Percentiles rank a stretch among this genome's conserved stretches.
Conservation (phyloP, 1,284 basidiomycete genomes). For the Acaromyces ingoldii region DNA sequence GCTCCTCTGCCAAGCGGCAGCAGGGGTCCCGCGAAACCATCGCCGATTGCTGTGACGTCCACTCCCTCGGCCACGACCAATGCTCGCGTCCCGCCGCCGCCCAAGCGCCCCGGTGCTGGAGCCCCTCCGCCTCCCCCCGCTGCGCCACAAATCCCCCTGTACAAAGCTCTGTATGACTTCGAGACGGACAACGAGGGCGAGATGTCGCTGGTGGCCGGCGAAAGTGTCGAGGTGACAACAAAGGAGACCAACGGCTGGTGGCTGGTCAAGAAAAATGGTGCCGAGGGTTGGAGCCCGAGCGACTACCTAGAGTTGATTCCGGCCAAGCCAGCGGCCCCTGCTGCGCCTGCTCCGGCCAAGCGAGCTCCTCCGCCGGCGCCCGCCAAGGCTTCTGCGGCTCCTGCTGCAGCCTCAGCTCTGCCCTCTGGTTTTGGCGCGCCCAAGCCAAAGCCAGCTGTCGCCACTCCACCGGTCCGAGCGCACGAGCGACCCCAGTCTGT, state of each 20-base stretch:
- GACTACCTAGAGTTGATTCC: constrained; percentile 68
- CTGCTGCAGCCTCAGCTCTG: constrained; percentile 67
- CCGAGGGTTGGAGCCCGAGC: constrained; percentile 93
- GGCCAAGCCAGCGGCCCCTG: constrained; percentile 53
- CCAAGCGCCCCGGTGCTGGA: constrained; percentile 46
- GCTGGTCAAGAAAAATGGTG: constrained; percentile 78
- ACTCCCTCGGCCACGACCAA: constrained; percentile 27
- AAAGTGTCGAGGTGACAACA: constrained; percentile 82
- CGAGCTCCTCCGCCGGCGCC: constrained; percentile 52
- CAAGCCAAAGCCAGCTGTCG: constrained; percentile 54
- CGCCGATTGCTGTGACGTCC: too few species aligned
- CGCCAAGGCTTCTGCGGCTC: constrained; percentile 63
- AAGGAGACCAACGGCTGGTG: constrained; percentile 71
- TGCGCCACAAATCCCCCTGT: constrained; percentile 68
- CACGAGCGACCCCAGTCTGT: constrained; percentile 27
- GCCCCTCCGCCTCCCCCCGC: constrained; percentile 53
- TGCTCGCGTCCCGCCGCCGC: constrained; percentile 31
- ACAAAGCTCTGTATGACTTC: constrained; percentile 67
- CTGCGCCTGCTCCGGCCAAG: constrained; percentile 28
- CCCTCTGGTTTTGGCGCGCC: constrained; percentile 48
- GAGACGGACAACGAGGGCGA: constrained; percentile 79
- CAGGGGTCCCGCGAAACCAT: constrained; percentile 13
- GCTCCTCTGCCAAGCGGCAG: constrained; percentile 6
- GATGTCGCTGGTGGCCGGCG: constrained; percentile 82
- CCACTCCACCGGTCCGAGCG: constrained; percentile 54